Evolutionary conservation across 2,329 filamentous ascomycete genomes (phyloP), one percentile per base, ranked within the genome.

Genomic region (Pezicula radicicola): DNA sequence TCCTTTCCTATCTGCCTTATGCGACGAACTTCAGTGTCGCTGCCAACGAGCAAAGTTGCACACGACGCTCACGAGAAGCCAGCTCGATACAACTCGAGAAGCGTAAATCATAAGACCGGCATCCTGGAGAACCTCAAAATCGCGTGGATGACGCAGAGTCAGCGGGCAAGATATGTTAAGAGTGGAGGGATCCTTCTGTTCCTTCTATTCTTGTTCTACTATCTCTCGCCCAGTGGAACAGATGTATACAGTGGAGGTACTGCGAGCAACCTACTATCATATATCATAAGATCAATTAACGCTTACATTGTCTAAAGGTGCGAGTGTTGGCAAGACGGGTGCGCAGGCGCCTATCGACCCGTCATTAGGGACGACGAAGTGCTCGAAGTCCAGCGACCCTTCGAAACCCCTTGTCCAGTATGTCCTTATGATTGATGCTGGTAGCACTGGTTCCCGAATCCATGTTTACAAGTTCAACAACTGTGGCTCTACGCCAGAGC

Each of bases 381-480:
- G 94, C 79, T 84, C 85, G 54, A 89, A 86, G 68, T 91, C 94
- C 40, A 86, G 81, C 74, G 90, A 91, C 63, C 85, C 88, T 65
- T 87, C 91, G 59, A 97, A 97, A 75, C 93, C 94, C 46, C 83
- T 99, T 60, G 87, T 97, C 56, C 94, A 99, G 69, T 99, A 97
- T 75, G 95, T 94, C 55, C 82, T 97, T 66, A 99, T 99, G 94
- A 90, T 99, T 66, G 94, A 99, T 72, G 94, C 94, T 45, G 94
- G 94, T 63, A 97, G 92, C 77, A 97, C 94, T 50, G 94, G 94
- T 55, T 97, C 94, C 55, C 88, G 94, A 63, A 97, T 99, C 68
- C 95, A 99, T 75, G 91, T 97, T 54, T 99, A 97, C 80, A 89
- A 91, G 68, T 99, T 97, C 83, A 97, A 97, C 79, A 97, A 97